Evolutionary conservation across 2,329 filamentous ascomycete species (phyloP).

Genomic region (Xenoacremonium recifei): DNA sequence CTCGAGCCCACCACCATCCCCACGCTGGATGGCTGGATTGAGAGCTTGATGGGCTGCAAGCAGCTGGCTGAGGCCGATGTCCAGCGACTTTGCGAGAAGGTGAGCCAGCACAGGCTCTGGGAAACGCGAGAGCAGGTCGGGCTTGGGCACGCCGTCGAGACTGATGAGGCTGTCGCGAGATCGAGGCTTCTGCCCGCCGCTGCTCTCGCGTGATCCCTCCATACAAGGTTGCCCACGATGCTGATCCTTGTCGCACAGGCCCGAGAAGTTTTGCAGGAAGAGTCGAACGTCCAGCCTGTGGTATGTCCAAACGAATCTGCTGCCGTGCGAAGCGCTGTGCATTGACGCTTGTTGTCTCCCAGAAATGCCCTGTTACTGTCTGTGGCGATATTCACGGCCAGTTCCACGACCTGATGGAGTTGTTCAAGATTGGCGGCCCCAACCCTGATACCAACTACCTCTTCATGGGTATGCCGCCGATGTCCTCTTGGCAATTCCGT

Average conservation of each 20-base stretch:
- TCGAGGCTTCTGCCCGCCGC: conserved; percentile 10
- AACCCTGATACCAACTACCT: conserved; percentile 99
- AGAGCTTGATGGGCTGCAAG: conserved; percentile 97
- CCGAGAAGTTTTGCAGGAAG: conserved; percentile 92
- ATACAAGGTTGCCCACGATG: conserved; percentile 10
- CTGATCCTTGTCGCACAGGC: conserved; percentile 59
- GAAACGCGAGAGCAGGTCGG: conserved; percentile 4
- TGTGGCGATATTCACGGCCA: conserved; percentile 99
- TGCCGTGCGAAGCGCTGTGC: conserved; percentile 10
- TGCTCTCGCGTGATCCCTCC: conserved; percentile 30
- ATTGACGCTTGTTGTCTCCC: not conserved
- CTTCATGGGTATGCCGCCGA: conserved; percentile 76
- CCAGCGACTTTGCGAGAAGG: conserved; percentile 96
- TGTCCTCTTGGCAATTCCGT: not conserved
- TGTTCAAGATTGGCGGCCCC: conserved; percentile 97
- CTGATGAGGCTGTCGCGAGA: not conserved
- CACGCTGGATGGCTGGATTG: conserved; percentile 97
- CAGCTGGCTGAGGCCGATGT: conserved; percentile 94
- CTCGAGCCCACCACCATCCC: conserved; percentile 84
- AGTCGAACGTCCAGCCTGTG: conserved; percentile 98
- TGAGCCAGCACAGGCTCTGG: conserved; percentile 37
- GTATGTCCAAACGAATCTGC: conserved; percentile 55
- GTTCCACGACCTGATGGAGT: conserved; percentile 98
- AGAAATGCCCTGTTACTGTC: conserved; percentile 98
- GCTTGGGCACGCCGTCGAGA: not conserved